Evolutionary conservation across 441 rosid genomes (phyloP).

Genomic region (Gossypium schwendimanii): DNA sequence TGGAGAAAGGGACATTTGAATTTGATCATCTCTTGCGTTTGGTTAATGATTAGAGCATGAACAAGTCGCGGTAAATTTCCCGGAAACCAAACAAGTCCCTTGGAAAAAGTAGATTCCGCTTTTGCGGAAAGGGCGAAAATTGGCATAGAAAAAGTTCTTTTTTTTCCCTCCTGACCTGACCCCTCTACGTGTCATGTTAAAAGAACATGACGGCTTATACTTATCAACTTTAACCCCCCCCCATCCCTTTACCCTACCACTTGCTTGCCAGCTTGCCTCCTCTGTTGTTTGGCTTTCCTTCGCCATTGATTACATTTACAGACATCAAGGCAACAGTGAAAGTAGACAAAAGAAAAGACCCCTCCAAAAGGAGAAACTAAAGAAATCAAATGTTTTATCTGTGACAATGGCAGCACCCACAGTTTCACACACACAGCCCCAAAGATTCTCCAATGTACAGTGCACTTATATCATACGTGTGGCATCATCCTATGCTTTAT

Average conservation of each 20-base stretch:
- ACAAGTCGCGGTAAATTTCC: not conserved
- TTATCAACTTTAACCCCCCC: not conserved
- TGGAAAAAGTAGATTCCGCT: not conserved
- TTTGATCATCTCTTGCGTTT: not conserved
- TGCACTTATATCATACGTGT: conserved; percentile 9
- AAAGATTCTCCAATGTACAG: conserved; percentile 22
- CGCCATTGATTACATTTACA: not conserved
- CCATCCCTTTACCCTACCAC: not conserved
- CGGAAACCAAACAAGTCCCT: not conserved
- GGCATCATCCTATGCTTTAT: not conserved
- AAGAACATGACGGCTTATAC: conserved; percentile 9
- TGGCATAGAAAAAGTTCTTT: not conserved
- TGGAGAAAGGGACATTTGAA: not conserved
- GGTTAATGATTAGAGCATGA: not conserved
- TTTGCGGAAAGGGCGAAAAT: not conserved
- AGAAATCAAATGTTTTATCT: not conserved
- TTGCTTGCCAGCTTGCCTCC: not conserved
- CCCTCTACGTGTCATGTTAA: not conserved
- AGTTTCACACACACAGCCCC: conserved; percentile 14
- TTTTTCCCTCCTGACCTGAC: not conserved
- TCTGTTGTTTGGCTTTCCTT: not conserved
- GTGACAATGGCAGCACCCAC: not conserved
- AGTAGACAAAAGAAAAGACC: not conserved
- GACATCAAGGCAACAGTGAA: conserved; percentile 10
- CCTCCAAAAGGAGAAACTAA: not conserved